These are phyloP conservation scores for Domatiomyces catenatus DNA, from an alignment of 2,329 filamentous ascomycete species.

Conservation along the genomic window DNA sequence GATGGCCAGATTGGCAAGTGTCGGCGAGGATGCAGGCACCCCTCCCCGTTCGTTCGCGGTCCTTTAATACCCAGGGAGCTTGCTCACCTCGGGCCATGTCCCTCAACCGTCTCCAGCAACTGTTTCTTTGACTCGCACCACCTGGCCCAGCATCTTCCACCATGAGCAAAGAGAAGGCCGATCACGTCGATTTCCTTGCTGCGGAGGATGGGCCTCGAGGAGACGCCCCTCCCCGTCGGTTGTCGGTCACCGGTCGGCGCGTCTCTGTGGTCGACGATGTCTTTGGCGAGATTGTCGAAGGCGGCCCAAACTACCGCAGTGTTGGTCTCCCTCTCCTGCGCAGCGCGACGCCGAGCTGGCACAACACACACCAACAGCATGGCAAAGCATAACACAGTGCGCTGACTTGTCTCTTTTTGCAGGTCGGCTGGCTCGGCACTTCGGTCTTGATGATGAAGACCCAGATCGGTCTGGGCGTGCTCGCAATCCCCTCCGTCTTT, in stretches of 20 bases:
- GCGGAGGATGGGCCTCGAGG: background rate
- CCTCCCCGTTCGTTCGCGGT: background rate
- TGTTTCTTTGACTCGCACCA: background rate
- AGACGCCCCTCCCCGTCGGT: background rate
- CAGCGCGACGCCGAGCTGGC: background rate
- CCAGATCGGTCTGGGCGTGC: conserved; percentile 36
- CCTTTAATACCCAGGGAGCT: background rate
- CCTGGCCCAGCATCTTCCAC: background rate
- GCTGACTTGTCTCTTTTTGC: conserved; percentile 1
- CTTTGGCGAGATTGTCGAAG: conserved; percentile 24
- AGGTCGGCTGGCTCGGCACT: conserved; percentile 33
- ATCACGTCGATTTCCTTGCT: background rate
- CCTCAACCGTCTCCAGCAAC: background rate
- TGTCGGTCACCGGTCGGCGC: conserved; percentile 1
- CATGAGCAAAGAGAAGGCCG: background rate
- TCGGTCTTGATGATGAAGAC: conserved; percentile 33
- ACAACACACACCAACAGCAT: too few relatives aligned
- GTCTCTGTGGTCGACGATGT: conserved; percentile 19
- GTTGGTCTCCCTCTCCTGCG: conserved; percentile 6
- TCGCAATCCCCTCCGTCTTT: conserved; percentile 36
- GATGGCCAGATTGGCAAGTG: background rate
- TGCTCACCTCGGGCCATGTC: background rate
- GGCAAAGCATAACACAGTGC: background rate
- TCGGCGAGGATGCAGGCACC: background rate
- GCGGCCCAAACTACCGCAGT: conserved; percentile 21